phyloP scores from a whole-genome alignment of 495 filamentous ascomycete genomes.

The Annulohypoxylon bovei region DNA sequence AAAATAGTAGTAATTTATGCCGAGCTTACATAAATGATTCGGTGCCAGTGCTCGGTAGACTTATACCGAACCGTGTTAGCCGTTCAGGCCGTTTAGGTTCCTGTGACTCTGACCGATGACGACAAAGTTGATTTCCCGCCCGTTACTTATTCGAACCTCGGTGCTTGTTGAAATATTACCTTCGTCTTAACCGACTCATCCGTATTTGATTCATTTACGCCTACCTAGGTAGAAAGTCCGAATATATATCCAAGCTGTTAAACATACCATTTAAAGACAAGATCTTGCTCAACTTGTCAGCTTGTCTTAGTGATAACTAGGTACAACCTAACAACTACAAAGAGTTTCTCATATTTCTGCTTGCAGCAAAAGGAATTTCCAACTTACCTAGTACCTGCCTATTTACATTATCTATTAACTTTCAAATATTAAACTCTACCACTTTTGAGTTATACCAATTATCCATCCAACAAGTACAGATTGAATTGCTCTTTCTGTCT shows the following conservation, averaged over 20 bases:
- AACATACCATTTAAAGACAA: not conserved
- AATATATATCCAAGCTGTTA: not conserved
- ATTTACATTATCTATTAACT: not conserved
- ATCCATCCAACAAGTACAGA: not conserved
- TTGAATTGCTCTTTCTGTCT: not conserved
- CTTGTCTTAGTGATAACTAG: not conserved
- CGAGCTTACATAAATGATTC: constrained; percentile 19
- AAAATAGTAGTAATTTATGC: not conserved
- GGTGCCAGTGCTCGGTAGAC: not conserved
- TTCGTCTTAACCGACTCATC: constrained; percentile 9
- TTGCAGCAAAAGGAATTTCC: not conserved
- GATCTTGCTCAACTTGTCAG: not conserved
- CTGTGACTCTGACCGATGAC: constrained; percentile 15
- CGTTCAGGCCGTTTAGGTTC: constrained; percentile 3
- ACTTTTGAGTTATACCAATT: too few relatives aligned
- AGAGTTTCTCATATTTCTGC: not conserved
- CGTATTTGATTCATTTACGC: not conserved
- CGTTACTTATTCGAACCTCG: constrained; percentile 27
- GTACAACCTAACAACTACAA: too few relatives aligned
- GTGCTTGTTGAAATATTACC: not conserved
- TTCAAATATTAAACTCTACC: not conserved
- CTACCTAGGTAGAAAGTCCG: constrained; percentile 16
- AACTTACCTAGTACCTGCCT: not conserved
- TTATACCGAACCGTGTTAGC: constrained; percentile 25
- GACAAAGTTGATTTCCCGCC: not conserved